phyloP scores from a whole-genome alignment of 2,329 filamentous ascomycete genomes.

The Epichloe gansuensis region DNA sequence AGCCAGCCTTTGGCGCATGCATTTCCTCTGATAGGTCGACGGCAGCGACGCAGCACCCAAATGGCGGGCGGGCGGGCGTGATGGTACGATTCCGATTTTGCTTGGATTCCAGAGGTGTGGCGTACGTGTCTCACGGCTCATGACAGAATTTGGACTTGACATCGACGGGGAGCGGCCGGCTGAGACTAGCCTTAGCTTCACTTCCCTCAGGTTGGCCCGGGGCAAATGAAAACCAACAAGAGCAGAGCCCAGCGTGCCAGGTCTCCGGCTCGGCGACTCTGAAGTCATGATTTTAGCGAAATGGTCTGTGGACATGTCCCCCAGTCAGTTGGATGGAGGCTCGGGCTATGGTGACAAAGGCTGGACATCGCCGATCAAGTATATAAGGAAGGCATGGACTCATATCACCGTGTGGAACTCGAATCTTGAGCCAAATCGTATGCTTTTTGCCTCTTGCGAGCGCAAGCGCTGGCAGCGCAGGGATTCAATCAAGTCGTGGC shows the following conservation, averaged over 20 bases:
- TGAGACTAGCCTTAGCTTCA: constrained; percentile 4
- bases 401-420: background rate
- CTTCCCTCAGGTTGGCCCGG: background rate
- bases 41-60: no score
- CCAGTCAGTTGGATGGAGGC: no score
- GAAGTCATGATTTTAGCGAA: no score
- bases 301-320: no score
- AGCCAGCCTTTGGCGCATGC: no score
- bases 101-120: background rate
- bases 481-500: background rate
- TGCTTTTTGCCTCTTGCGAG: background rate
- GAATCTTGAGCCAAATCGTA: constrained; percentile 1
- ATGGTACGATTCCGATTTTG: background rate
- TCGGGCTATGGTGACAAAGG: background rate
- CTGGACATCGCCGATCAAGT: background rate
- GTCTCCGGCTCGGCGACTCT: no score
- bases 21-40: no score
- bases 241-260: background rate
- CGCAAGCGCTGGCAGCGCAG: no score
- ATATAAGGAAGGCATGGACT: background rate
- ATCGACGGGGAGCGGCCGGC: constrained; percentile 1
- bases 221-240: constrained; percentile 1
- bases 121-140: constrained; percentile 1
- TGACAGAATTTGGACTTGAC: background rate
- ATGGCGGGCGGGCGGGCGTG: no score